phyloP scores from a whole-genome alignment of 75 land plant species.

The Picea glauca region DNA sequence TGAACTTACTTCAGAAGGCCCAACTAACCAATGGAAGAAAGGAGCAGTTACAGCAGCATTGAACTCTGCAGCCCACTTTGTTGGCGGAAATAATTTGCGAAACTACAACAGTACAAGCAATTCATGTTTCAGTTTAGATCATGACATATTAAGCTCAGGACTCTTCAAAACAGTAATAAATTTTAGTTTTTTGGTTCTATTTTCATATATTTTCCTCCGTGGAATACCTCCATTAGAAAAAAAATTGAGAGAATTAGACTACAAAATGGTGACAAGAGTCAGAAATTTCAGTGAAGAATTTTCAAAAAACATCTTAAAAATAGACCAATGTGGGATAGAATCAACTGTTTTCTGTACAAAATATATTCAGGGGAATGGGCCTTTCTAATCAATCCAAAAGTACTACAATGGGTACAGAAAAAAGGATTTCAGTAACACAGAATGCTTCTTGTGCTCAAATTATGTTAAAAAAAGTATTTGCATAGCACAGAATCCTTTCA shows the following conservation, averaged over 20 bases:
- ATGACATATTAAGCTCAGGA: neutral
- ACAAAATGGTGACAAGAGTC: neutral
- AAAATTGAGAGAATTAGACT: no score
- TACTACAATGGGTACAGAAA: no score
- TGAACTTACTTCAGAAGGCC: constrained; percentile 83
- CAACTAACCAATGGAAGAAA: constrained; percentile 95
- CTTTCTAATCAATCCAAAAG: no score
- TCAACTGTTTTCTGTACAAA: no score
- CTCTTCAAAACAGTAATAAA: neutral
- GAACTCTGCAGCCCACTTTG: constrained; percentile 88
- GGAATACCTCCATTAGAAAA: neutral
- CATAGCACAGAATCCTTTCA: no score
- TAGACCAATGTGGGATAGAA: neutral
- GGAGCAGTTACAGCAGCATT: constrained; percentile 93
- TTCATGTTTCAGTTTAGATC: constrained; percentile 6
- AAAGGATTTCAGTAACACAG: no score
- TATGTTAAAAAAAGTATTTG: no score
- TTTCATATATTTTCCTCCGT: neutral
- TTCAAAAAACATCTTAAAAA: neutral
- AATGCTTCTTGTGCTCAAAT: no score
- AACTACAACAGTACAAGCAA: constrained; percentile 48
- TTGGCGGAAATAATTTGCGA: constrained; percentile 93
- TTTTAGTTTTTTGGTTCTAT: neutral
- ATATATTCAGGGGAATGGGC: no score
- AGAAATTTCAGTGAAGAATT: neutral